These are phyloP conservation scores for Pelargonium citronellum DNA, from an alignment of 441 rosid genomes.

Conservation along the genomic window DNA sequence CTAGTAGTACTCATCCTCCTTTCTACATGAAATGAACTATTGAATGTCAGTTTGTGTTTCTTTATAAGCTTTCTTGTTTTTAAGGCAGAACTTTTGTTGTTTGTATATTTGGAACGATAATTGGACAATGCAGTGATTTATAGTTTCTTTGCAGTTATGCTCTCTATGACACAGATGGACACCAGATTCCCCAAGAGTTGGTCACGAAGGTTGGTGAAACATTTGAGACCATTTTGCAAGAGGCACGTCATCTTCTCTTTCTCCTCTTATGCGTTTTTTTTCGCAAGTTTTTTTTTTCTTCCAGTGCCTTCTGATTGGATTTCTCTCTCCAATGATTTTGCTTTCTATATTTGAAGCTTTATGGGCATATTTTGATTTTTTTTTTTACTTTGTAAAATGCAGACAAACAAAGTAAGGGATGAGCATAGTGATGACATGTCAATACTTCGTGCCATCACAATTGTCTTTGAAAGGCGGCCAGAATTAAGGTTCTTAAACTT, in stretches of 20 bases:
- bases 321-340: not conserved
- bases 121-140: not conserved
- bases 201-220: slow-evolving; percentile 69
- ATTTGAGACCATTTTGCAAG: slow-evolving; percentile 71
- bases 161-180: slow-evolving; percentile 78
- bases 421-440: slow-evolving; percentile 73
- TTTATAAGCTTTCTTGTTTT: no score
- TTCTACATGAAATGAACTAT: no score
- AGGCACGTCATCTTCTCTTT: slow-evolving; percentile 36
- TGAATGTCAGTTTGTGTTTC: no score
- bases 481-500: slow-evolving; percentile 55
- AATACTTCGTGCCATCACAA: slow-evolving; percentile 55
- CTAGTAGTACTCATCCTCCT: no score
- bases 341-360: not conserved
- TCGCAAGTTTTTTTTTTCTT: not conserved
- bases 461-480: slow-evolving; percentile 69
- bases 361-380: slow-evolving; percentile 13
- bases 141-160: slow-evolving; percentile 57
- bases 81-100: not conserved
- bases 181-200: slow-evolving; percentile 77
- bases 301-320: not conserved
- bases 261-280: not conserved
- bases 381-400: slow-evolving; percentile 27
- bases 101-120: no score
- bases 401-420: slow-evolving; percentile 69